Percentiles rank a stretch among this genome's conserved stretches.
These are phyloP conservation scores for Candida alai DNA, from an alignment of 805 yeast species.

Conservation along the genomic window DNA sequence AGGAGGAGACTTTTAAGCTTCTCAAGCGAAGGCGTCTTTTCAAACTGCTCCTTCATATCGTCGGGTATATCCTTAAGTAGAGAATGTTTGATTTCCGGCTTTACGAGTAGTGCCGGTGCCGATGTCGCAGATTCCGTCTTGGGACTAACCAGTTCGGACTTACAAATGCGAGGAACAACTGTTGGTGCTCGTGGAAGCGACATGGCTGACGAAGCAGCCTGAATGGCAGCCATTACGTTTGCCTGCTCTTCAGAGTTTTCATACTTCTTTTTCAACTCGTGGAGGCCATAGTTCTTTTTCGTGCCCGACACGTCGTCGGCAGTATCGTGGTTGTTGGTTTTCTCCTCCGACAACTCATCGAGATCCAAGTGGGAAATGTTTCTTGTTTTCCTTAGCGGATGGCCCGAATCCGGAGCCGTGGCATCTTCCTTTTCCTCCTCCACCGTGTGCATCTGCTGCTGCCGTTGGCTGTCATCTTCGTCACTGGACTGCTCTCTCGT, in stretches of 20 bases:
- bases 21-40: conserved; percentile 40
- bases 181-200: background rate
- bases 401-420: conserved; percentile 1
- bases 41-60: conserved; percentile 32
- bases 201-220: background rate
- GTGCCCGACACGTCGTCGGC: conserved; percentile 1
- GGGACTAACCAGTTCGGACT: conserved; percentile 1
- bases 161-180: background rate
- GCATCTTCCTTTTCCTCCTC: conserved; percentile 14
- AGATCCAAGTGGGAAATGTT: conserved; percentile 40
- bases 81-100: conserved; percentile 26
- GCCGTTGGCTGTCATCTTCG: conserved; percentile 21
- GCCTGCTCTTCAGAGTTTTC: background rate
- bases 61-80: conserved; percentile 31
- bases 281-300: too few relatives aligned
- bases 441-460: conserved; percentile 1
- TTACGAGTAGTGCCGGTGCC: conserved; percentile 6
- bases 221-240: background rate
- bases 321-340: background rate
- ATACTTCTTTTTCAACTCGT: conserved; percentile 1
- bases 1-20: conserved; percentile 32
- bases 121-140: background rate
- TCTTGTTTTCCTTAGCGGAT: conserved; percentile 14
- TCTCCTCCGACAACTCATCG: conserved; percentile 23
- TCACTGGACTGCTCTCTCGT: conserved; percentile 27